Evolutionary conservation across 495 filamentous ascomycete genomes (phyloP).

Genomic region (Hypoxylon trugodes): DNA sequence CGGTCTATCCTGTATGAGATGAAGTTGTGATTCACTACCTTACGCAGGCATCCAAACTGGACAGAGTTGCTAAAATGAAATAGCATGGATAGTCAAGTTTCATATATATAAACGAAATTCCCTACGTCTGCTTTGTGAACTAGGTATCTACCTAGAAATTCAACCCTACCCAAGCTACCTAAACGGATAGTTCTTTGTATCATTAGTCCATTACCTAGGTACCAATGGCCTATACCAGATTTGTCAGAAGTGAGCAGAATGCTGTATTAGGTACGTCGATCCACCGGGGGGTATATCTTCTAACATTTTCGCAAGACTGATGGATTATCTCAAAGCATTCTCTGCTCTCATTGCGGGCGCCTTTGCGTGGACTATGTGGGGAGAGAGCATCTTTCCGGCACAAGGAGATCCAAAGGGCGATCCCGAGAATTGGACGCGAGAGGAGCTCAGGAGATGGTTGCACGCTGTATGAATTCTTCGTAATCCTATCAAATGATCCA

Average conservation of each 20-base stretch:
- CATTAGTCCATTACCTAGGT: conserved; percentile 48
- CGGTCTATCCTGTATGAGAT: neutral
- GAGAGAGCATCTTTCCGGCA: conserved; percentile 78
- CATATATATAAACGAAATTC: too few species aligned
- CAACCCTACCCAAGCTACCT: too few species aligned
- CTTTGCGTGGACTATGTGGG: conserved; percentile 85
- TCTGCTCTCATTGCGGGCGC: conserved; percentile 84
- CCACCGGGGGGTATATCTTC: neutral
- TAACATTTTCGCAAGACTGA: conserved; percentile 30
- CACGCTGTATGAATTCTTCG: conserved; percentile 65
- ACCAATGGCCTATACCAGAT: conserved; percentile 28
- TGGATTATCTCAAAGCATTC: conserved; percentile 65
- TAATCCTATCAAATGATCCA: neutral
- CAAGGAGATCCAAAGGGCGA: conserved; percentile 80
- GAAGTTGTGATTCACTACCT: neutral
- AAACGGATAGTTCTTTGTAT: too few species aligned
- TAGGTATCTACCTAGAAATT: too few species aligned
- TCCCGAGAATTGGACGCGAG: conserved; percentile 74
- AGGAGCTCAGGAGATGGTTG: conserved; percentile 79
- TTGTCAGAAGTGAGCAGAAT: conserved; percentile 26
- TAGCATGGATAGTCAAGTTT: conserved; percentile 4
- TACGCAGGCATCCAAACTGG: conserved; percentile 15
- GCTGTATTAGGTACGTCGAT: conserved; percentile 43
- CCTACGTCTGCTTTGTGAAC: too few species aligned
- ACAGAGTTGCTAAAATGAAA: conserved; percentile 36